Evolutionary conservation across 306 rosid species (phyloP), one percentile per base, ranked within the genome.

Genomic region (Gleditsia sinensis): DNA sequence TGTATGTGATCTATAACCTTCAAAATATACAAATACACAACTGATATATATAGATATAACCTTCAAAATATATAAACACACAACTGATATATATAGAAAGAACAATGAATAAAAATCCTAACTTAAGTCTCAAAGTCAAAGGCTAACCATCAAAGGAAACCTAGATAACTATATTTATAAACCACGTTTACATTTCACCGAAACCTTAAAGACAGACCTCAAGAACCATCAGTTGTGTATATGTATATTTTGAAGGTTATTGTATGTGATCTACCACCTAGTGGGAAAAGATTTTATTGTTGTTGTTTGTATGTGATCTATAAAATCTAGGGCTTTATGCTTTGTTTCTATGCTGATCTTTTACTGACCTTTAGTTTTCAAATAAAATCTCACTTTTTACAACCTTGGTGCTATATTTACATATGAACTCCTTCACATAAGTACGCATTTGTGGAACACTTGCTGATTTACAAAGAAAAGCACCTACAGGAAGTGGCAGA

Each of bases 401-500:
- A 65, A 36, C 40, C 25, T 45, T 25, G 13, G 28, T 72, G 46
- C 48, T 24, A 9, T 56, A 27, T 33, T 45, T 14, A 24, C 56
- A 48, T 48, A 24, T 32, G 76, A 57, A 16, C 40, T 33, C 32
- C 9, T 39, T 55, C 61, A 25, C 32, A 32, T 10, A 70, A 55
- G 53, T 14, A 63, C 17, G 9, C 0, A 46, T 70, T n/a, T 63
- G 37, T 61, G 23, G 5, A 75, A 63, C 55, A 48, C 75, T 37
- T 34, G 19, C 49, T 36, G 58, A 66, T 69, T 69, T 33, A 79
- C 16, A 72, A 54, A 10, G 25, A 76, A 16, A 28, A 10, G 32
- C 30, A 32, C 64, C 54, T 76, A 57, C 85, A 93, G 96, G 96
- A 87, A 80, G 93, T 86, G 79, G 91, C 85, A 13, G 81, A 86